Evolutionary conservation across 192 early-diverging fungal species (phyloP).

Genomic region (Entomortierella lignicola): DNA sequence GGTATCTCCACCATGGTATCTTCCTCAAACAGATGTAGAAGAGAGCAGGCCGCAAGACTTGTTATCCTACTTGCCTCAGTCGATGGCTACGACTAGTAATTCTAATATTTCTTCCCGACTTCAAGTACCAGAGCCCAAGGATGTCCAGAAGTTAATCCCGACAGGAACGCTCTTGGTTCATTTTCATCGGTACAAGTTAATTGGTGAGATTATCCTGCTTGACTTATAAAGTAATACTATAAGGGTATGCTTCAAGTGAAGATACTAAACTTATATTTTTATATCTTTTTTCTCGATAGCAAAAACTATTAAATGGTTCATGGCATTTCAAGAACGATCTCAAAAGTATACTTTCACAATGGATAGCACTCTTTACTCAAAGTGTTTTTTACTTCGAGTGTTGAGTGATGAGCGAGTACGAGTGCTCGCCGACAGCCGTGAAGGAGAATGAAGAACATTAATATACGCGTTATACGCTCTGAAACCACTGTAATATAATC

Average conservation of each 20-base stretch:
- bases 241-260: no score
- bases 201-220: slow-evolving; percentile 6
- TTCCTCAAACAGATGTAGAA: slow-evolving; percentile 14
- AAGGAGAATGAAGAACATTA: slow-evolving; percentile 2
- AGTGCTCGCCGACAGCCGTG: slow-evolving; percentile 32
- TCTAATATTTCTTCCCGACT: slow-evolving; percentile 8
- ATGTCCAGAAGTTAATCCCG: slow-evolving; percentile 16
- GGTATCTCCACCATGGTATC: slow-evolving; percentile 33
- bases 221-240: no score
- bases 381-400: slow-evolving; percentile 38
- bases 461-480: no score
- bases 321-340: slow-evolving; percentile 33
- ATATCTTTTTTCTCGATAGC: slow-evolving; percentile 13
- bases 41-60: neutral
- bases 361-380: slow-evolving; percentile 42
- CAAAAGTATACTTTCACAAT: slow-evolving; percentile 42
- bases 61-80: neutral
- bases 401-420: slow-evolving; percentile 23
- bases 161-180: slow-evolving; percentile 26
- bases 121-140: slow-evolving; percentile 30
- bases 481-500: no score
- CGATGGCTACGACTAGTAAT: no score
- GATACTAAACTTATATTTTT: neutral
- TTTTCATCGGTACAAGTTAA: slow-evolving; percentile 36
- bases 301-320: slow-evolving; percentile 51